phyloP scores from a whole-genome alignment of 768 basidiomycete species.

The Sutorius australiensis region DNA sequence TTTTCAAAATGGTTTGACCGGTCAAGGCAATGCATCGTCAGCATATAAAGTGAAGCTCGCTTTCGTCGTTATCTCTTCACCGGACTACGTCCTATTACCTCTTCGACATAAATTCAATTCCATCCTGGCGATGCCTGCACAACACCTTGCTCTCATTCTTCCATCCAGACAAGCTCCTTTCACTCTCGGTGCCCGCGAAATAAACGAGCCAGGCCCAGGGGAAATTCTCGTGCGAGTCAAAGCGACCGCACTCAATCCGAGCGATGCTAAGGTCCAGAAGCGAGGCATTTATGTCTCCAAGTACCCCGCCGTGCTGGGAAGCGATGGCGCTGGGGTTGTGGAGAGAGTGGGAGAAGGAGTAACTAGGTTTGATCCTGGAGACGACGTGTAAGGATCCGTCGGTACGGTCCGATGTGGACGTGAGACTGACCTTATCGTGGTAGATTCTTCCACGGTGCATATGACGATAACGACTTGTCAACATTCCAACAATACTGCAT shows the following conservation, averaged over 20 bases:
- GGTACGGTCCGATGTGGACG: constrained; percentile 1
- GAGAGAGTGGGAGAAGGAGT: constrained; percentile 51
- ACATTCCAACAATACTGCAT: constrained; percentile 47
- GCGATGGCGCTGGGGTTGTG: constrained; percentile 50
- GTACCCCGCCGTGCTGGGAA: constrained; percentile 46
- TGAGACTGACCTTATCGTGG: constrained; percentile 24
- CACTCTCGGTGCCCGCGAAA: constrained; percentile 29
- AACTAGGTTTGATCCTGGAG: constrained; percentile 44
- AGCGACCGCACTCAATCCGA: constrained; percentile 49
- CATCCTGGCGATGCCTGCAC: constrained; percentile 22
- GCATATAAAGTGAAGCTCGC: constrained; percentile 28
- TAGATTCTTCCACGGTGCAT: constrained; percentile 41
- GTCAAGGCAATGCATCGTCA: constrained; percentile 29
- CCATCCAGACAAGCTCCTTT: constrained; percentile 36
- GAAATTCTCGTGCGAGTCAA: constrained; percentile 47
- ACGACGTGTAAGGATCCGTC: constrained; percentile 44
- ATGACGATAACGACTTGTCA: constrained; percentile 35
- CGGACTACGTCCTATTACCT: constrained; percentile 12
- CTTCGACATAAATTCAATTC: constrained; percentile 4
- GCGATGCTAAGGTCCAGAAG: constrained; percentile 50
- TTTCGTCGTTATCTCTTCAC: constrained; percentile 18
- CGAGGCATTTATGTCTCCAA: constrained; percentile 35
- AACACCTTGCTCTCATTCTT: constrained; percentile 30
- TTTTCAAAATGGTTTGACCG: constrained; percentile 17
- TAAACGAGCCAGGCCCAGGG: constrained; percentile 43